Base-by-base conservation (phyloP, 345 rosid species). In the Angophora floribunda region DNA sequence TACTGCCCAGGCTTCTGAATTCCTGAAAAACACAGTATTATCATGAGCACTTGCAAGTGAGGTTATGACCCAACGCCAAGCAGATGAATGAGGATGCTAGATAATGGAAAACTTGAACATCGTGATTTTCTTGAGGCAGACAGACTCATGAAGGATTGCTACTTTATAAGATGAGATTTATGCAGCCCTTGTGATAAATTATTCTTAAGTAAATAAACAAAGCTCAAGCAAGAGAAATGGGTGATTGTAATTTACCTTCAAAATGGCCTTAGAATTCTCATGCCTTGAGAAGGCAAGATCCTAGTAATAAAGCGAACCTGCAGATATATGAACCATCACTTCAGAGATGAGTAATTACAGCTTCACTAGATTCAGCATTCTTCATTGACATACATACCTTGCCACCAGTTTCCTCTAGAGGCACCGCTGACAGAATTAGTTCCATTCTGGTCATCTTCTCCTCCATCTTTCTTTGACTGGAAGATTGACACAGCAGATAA, bases 401-500 rank as follows among this genome's bases (percentile, higher is more conserved):
- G 94, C 99, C 99, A 97, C 99, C 99, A 96, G 87, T 97, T 95
- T 91, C 99, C 99, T 93, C 99, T 94, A 4, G 97, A 95, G 63
- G 95, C 99, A 90, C 90, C 92, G 41, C 84, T 75, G 36, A 91
- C 91, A 12, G 97, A 90, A 89, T 93, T 93, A 86, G 91, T 90
- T 87, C 92, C 96, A 85, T 92, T 93, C 44, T 94, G 91, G 87
- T 93, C 97, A 89, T 92, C 93, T 87, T 92, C 96, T 88, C 59
- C 95, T 32, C 89, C 90, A 24, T 95, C 97, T 86, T 93, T 91
- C 94, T 95, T 96, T 86, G 90, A 90, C 96, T 95, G 80, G 65
- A 75, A 75, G 28, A 75, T 75, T 41, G 49, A 75, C 49, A 36
- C 6, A 28, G 45, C 49, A 75, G 84, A 41, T 21, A 75, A 21